These are phyloP conservation scores for Penicillium sp. DNA, from an alignment of 2,329 filamentous ascomycete genomes.

Conservation along the genomic window DNA sequence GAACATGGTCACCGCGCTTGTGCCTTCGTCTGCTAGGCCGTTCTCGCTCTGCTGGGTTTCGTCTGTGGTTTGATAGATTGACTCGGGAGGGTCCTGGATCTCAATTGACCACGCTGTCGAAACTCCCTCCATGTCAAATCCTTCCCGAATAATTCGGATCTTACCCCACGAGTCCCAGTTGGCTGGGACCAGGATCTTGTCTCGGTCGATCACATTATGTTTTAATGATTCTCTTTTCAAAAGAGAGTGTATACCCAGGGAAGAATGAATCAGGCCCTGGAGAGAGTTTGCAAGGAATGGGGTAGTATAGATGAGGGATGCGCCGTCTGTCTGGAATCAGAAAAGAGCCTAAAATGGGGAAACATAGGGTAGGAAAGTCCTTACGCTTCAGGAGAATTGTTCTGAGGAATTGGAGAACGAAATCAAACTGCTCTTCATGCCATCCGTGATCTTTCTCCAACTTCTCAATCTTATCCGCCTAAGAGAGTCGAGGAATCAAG, in stretches of 20 bases:
- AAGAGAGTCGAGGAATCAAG: conserved; percentile 1
- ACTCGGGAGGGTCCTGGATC: conserved; percentile 57
- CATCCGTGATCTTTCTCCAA: conserved; percentile 86
- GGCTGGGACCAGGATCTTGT: conserved; percentile 89
- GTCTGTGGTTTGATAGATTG: conserved; percentile 25
- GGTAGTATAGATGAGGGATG: conserved; percentile 80
- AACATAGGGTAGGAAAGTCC: conserved; percentile 33
- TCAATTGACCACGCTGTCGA: conserved; percentile 84
- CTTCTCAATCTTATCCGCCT: conserved; percentile 85
- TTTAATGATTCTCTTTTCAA: conserved; percentile 75
- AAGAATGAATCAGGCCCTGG: conserved; percentile 77
- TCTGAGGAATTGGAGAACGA: conserved; percentile 86
- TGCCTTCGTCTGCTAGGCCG: conserved; percentile 34
- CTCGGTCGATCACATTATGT: conserved; percentile 87
- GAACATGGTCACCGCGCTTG: conserved; percentile 68
- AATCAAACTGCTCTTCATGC: conserved; percentile 96
- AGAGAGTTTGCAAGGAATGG: conserved; percentile 74
- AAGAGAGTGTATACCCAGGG: conserved; percentile 79
- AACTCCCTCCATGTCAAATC: conserved; percentile 84
- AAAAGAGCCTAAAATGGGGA: background rate
- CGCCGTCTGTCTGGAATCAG: conserved; percentile 60
- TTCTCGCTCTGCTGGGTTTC: conserved; percentile 25
- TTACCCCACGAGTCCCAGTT: conserved; percentile 99
- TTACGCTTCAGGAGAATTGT: conserved; percentile 83
- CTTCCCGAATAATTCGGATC: conserved; percentile 85